Percentiles rank a stretch among this genome's conserved stretches.
These are phyloP conservation scores for Suhomyces yuchorum DNA, from an alignment of 1,139 yeast genomes.

Conservation along the genomic window DNA sequence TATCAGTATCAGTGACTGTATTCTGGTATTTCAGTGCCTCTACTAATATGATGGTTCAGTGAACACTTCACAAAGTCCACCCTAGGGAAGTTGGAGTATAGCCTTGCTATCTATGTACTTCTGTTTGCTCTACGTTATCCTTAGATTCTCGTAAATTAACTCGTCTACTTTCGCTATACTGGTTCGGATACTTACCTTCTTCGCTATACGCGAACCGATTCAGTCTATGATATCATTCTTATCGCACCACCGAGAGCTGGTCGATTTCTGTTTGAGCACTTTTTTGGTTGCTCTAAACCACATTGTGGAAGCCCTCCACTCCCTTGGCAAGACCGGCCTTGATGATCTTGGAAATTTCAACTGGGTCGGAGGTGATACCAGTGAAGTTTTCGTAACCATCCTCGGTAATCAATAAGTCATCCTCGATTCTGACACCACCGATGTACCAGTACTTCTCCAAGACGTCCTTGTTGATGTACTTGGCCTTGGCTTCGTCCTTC, in stretches of 20 bases:
- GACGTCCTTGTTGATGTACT: slow-evolving; percentile 64
- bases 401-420: slow-evolving; percentile 78
- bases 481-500: slow-evolving; percentile 55
- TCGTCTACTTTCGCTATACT: neutral
- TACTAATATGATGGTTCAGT: no score
- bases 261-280: no score
- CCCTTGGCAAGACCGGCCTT: slow-evolving; percentile 69
- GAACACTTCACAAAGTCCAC: no score
- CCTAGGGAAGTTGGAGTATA: no score
- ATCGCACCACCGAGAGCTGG: no score
- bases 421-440: slow-evolving; percentile 97
- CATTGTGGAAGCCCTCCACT: slow-evolving; percentile 62
- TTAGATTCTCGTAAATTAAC: neutral
- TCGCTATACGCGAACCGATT: neutral
- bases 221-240: neutral
- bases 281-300: slow-evolving; percentile 27
- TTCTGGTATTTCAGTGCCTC: no score
- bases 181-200: neutral
- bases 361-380: slow-evolving; percentile 79
- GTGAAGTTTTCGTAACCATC: slow-evolving; percentile 82
- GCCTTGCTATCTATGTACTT: no score
- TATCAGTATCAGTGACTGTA: no score
- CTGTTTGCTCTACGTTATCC: no score
- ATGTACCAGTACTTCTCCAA: slow-evolving; percentile 79
- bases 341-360: slow-evolving; percentile 76